phyloP scores from a whole-genome alignment of 176 grass and related monocot species.

The Miscanthus lutarioriparius region DNA sequence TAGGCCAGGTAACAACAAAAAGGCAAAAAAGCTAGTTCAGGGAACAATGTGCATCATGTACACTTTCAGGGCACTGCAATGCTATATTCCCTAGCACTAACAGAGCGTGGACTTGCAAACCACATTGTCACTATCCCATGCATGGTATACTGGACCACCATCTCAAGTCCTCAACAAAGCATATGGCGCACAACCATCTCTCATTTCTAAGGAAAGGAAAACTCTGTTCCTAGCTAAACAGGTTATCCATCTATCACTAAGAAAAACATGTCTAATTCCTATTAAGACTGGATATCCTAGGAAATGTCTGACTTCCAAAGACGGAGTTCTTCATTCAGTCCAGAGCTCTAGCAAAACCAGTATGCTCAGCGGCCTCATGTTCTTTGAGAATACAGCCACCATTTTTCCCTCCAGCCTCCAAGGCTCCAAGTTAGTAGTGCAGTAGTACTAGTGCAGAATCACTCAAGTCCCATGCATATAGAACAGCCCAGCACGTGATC shows the following conservation, averaged over 20 bases:
- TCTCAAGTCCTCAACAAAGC: not conserved
- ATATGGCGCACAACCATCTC: not conserved
- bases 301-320: not conserved
- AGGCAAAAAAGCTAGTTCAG: not conserved
- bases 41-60: not conserved
- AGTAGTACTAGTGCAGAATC: not conserved
- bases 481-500: conserved; percentile 37
- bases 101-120: not conserved
- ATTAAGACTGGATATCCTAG: not conserved
- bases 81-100: not conserved
- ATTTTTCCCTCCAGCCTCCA: not conserved
- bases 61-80: not conserved
- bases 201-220: not conserved
- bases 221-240: conserved; percentile 10
- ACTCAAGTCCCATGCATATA: not conserved
- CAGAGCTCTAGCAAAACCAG: not conserved
- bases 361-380: not conserved
- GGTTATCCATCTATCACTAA: not conserved
- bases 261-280: conserved; percentile 28
- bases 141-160: too few species aligned
- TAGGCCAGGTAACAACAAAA: not conserved
- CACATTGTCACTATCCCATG: too few species aligned
- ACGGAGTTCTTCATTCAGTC: not conserved
- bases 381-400: not conserved
- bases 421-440: not conserved